Evolutionary conservation across 2,329 filamentous ascomycete genomes (phyloP).

Genomic region (Boeremia exigua): DNA sequence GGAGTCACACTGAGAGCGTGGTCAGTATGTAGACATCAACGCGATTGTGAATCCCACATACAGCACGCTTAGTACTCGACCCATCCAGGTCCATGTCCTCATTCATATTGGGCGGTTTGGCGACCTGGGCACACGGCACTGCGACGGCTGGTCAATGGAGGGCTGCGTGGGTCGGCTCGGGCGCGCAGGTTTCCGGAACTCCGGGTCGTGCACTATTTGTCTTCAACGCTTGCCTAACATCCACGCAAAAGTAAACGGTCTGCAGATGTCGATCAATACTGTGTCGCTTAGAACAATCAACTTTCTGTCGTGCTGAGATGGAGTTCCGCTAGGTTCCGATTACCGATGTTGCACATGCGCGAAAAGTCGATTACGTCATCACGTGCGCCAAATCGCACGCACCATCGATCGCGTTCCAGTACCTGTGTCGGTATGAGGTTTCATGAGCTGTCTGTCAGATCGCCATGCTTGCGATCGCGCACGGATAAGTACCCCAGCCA

Average conservation of each 20-base stretch:
- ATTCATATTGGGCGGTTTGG: constrained; percentile 34
- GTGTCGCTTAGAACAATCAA: not conserved
- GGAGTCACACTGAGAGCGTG: constrained; percentile 38
- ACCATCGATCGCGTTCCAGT: not conserved
- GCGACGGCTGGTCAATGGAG: constrained; percentile 9
- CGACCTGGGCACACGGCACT: constrained; percentile 16
- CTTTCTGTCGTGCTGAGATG: not conserved
- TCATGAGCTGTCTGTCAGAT: not conserved
- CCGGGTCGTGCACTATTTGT: not conserved
- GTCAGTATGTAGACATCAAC: constrained; percentile 1
- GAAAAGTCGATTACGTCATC: constrained; percentile 11
- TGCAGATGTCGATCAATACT: not conserved
- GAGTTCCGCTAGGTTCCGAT: not conserved
- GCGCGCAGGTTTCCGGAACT: not conserved
- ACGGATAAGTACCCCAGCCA: not conserved
- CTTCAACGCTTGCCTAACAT: not conserved
- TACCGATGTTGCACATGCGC: not conserved
- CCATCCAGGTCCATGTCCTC: constrained; percentile 44
- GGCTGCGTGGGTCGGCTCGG: not conserved
- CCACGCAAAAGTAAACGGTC: not conserved
- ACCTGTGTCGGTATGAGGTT: no score
- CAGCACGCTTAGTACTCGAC: constrained; percentile 38
- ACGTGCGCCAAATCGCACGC: not conserved
- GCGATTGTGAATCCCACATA: constrained; percentile 14
- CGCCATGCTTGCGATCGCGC: not conserved